Evolutionary conservation across 2,329 filamentous ascomycete genomes (phyloP), one percentile per base, ranked within the genome.

Genomic region (Corinectria fuckeliana): DNA sequence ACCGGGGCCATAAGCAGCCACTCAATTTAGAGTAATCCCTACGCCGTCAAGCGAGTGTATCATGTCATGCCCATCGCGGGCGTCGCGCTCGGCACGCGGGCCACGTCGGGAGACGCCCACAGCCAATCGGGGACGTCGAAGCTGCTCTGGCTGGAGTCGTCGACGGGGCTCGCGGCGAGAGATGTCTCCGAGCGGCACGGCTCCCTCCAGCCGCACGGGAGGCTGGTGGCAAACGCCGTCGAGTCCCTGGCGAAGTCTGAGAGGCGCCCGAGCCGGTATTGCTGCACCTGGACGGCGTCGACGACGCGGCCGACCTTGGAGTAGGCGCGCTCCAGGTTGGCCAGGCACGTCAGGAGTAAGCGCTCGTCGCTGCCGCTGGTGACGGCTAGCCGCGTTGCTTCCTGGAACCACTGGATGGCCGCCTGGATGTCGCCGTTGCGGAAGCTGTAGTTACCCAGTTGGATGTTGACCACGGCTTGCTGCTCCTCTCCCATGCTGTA

Each of bases 381-480:
- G 3, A 71, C 48, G 7, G 71, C 71, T 14, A 75, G 65, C 3
- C 64, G 63, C 4, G 69, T 71, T 13, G 73, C 73, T 50, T 72
- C 64, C 25, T 70, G 64, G 45, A 72, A 75, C 39, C 68, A 71
- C 16, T 64, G 50, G 2, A 75, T 66, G n/a, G 73, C 72, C 14
- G 66, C 62, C n/a, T 63, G 36, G 6, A 68, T 55, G 41, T 74
- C 69, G 21, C 64, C 66, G 63, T 70, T 66, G 7, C 65, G 69
- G 52, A 69, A 74, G 60, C 67, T 70, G 56, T 74, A 75, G 44
- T 72, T 72, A 23, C 73, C 73, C 13, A 75, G 51, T 32, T 75
- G 71, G 13, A 75, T 61, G 14, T 73, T 67, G 26, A 75, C 58
- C 3, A 71, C 66, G 3, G 73, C 73, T 49, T 71, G 66, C 28